Evolutionary conservation across 2,329 filamentous ascomycete species (phyloP), one percentile per base, ranked within the genome.

Genomic region (Septoria petroselini): DNA sequence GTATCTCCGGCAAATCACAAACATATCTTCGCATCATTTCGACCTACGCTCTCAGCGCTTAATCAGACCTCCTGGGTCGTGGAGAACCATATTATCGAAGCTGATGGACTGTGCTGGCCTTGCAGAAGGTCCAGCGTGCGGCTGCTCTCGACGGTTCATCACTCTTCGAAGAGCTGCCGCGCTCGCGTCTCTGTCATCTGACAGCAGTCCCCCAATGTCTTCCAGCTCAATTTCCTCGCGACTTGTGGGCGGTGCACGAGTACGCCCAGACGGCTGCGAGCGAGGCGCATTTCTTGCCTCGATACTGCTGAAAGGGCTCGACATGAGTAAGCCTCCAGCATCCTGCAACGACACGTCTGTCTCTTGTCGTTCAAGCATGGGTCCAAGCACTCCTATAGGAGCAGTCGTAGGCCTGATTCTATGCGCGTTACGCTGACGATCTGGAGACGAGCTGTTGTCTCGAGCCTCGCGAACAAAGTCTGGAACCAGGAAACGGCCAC

Each of bases 341-440:
- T 68, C 66, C 49, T 68, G 65, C 4, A 68, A 44, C 18, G 59
- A 64, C 3, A 63, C 40, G 7, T 59, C 51, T 7, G 57, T 65
- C 46, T 62, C 59, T n/a, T 57, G 52, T 19, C 61, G 54, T 46
- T 61, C 62, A 8, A 60, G 53, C 58, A 54, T 62, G 1, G 64
- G 63, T 1, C 58, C 60, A 6, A 62, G 47, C 1, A 65, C 57
- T 4, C 65, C 59, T 5, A 55, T 57, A 0, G 63, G 62, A 8
- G 62, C 55, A 4, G 40, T 33, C 2, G 48, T 44, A 15, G 45
- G 34, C 5, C 39, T 40, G 15, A 43, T 39, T 11, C 53, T 42
- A 11, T 46, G 42, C 1, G 43, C 38, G 23, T 62, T 49, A 7
- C 51, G 52, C 27, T 57, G 40, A 6, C 46, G 37, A 19, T 43